Percentiles rank a stretch among this genome's conserved stretches.
These are phyloP conservation scores for Nidularia sp. DNA, from an alignment of 768 basidiomycete species.

Conservation along the genomic window DNA sequence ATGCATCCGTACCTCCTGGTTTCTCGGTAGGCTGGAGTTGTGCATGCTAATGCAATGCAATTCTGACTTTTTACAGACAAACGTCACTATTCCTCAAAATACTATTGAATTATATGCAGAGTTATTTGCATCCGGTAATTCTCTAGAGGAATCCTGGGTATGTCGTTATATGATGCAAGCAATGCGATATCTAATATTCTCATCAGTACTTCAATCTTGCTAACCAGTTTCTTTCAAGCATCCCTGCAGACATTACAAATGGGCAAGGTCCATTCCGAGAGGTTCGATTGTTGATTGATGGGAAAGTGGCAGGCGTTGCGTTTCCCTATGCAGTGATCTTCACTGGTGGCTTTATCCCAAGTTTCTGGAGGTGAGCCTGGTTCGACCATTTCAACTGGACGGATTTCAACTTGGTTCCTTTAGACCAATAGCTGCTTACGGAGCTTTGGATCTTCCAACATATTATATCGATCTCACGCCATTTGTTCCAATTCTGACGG, in stretches of 20 bases:
- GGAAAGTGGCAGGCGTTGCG: constrained; percentile 39
- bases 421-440: constrained; percentile 73
- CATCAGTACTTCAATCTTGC: constrained; percentile 67
- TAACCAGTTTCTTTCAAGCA: constrained; percentile 48
- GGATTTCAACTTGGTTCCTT: not conserved
- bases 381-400: no score
- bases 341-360: constrained; percentile 70
- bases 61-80: constrained; percentile 34
- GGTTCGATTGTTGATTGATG: constrained; percentile 43
- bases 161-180: not conserved
- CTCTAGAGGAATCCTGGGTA: constrained; percentile 73
- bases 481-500: constrained; percentile 66
- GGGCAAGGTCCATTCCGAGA: constrained; percentile 50
- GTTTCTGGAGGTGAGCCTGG: constrained; percentile 55
- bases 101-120: constrained; percentile 67
- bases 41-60: not conserved
- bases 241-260: constrained; percentile 42
- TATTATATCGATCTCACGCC: constrained; percentile 81
- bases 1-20: constrained; percentile 69
- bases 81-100: constrained; percentile 68
- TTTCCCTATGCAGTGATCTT: constrained; percentile 63
- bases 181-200: not conserved
- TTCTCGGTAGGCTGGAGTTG: constrained; percentile 46
- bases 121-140: constrained; percentile 61
- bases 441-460: constrained; percentile 72